Conservation (phyloP, 768 basidiomycete species). For the Podaxis pistillaris region DNA sequence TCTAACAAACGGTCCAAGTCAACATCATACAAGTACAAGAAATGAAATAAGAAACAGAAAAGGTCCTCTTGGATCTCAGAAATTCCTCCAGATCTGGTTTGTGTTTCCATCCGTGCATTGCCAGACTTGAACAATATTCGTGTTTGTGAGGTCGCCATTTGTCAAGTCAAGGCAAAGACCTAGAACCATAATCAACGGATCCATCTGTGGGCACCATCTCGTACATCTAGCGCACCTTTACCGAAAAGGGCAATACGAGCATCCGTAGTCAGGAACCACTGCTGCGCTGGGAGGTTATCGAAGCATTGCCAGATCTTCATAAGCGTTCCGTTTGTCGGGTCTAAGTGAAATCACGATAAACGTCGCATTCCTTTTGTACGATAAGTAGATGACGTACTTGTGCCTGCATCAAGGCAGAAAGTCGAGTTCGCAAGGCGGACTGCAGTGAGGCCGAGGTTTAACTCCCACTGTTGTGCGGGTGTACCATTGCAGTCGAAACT, state of each 20-base stretch:
- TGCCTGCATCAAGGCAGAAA: constrained; percentile 28
- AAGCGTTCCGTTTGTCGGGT: constrained; percentile 15
- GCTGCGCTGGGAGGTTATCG: constrained; percentile 20
- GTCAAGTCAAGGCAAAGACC: constrained; percentile 14
- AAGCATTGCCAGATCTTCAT: constrained; percentile 25
- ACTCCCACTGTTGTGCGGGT: constrained; percentile 25
- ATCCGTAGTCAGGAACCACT: constrained; percentile 18
- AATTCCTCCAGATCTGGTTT: constrained; percentile 17
- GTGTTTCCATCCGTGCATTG: constrained; percentile 15
- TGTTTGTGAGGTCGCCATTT: constrained; percentile 15
- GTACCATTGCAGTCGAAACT: constrained; percentile 29
- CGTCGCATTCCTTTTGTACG: neutral
- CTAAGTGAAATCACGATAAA: neutral
- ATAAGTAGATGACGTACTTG: constrained; percentile 15
- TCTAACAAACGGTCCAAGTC: too few species aligned
- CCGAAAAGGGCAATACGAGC: constrained; percentile 12
- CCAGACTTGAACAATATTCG: constrained; percentile 17
- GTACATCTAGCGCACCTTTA: constrained; percentile 1
- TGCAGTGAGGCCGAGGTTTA: constrained; percentile 19
- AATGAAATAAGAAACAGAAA: too few species aligned
- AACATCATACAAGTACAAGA: too few species aligned
- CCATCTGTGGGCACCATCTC: neutral
- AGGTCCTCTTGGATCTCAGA: neutral
- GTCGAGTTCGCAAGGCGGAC: constrained; percentile 22
- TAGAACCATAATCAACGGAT: neutral